Base-by-base conservation (phyloP, 2,329 filamentous ascomycete genomes). In the Ophiocordyceps sinensis region DNA sequence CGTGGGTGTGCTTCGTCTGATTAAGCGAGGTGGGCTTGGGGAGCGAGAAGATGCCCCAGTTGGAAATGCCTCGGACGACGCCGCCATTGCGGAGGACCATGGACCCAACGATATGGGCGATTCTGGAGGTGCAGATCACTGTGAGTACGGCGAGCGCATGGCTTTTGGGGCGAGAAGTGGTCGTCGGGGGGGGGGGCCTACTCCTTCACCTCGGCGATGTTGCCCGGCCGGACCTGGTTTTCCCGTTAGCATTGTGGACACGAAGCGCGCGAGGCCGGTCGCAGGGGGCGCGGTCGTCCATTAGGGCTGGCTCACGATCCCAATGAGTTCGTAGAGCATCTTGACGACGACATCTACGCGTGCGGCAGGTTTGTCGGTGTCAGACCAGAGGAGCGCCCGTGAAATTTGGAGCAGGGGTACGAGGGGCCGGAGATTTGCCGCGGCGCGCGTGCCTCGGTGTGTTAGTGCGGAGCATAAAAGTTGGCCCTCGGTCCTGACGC, bases 291-390 rank as follows among this genome's bases (percentile, higher is more conserved):
- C 29, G 35, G 32, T 26, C 17, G 31, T 12, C 1, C 4, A 12
- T 13, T 9, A 38, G 5, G 8, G n/a, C 4, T n/a, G 11, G 68
- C 82, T 56, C 68, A 95, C 91, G 66, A 95, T 82, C 62, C 85
- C 91, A 64, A 98, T 91, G 57, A 96, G 71, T 70, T 98, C 91
- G 72, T 98, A 98, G 67, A 98, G 70, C 91, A 98, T 95, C 50
- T 61, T 71, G 58, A 51, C 47, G 53, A 51, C 52, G 52, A 52
- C 56, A 57, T 63, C 48, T 51, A 50, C 47, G 29, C 29, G 45
- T 40, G 37, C n/a, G 26, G 8, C 15, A 17, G 17, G 35, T 23
- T 11, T 35, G 10, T n/a, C 9, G 15, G n/a, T 6, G 7, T 15
- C 14, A 54, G 8, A 3, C 8, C 3, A 15, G 14, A 35, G 3